Conservation (phyloP, 2,329 filamentous ascomycete genomes). For the Calonectria ilicicola region DNA sequence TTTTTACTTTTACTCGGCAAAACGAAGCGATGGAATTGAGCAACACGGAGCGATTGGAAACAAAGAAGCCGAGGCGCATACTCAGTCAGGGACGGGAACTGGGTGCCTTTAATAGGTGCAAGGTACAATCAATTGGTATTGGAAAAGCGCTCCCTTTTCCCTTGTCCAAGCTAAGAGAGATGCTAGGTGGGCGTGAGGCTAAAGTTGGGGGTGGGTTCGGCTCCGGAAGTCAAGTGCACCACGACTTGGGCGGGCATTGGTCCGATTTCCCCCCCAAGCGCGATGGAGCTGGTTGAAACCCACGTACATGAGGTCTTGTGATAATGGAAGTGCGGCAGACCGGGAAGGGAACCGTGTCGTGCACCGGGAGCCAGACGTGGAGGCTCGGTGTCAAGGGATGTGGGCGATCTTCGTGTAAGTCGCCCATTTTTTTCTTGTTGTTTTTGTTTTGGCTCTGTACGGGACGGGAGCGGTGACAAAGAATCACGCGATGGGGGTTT, state of each 20-base stretch:
- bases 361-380: neutral
- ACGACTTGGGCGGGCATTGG: constrained; percentile 39
- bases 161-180: constrained; percentile 26
- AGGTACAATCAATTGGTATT: constrained; percentile 28
- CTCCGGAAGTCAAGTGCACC: constrained; percentile 42
- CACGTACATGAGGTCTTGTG: constrained; percentile 12
- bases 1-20: neutral
- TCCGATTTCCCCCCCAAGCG: constrained; percentile 35
- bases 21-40: neutral
- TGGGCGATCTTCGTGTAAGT: constrained; percentile 20
- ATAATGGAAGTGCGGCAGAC: constrained; percentile 23
- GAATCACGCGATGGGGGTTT: neutral
- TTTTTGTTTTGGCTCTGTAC: too few relatives aligned
- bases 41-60: constrained; percentile 20
- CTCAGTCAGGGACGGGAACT: constrained; percentile 31
- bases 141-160: constrained; percentile 27
- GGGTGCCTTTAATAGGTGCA: constrained; percentile 41
- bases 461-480: neutral
- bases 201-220: constrained; percentile 45
- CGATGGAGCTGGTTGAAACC: constrained; percentile 29
- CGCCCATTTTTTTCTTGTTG: neutral
- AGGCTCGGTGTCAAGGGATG: neutral
- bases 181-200: constrained; percentile 32
- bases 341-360: constrained; percentile 23
- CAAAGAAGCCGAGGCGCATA: constrained; percentile 15